Conservation (phyloP, 345 rosid species). For the Salix arbutifolia region DNA sequence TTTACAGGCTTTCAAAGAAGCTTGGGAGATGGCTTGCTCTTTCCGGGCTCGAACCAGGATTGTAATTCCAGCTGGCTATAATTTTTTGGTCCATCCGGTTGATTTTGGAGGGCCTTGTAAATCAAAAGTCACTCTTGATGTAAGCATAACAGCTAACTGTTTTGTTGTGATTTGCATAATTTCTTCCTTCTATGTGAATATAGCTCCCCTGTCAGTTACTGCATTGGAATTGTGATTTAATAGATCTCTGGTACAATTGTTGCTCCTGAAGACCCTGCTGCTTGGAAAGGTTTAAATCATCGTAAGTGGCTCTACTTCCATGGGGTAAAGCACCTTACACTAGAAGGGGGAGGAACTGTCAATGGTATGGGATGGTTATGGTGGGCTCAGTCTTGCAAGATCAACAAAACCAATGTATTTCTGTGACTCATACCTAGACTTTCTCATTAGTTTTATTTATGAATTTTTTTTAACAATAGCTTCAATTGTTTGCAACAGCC, state of each 20-base stretch:
- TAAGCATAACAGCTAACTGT: conserved; percentile 19
- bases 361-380: conserved; percentile 81
- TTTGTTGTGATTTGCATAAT: background rate
- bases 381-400: conserved; percentile 89
- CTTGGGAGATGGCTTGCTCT: conserved; percentile 79
- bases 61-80: conserved; percentile 48
- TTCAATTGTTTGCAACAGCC: conserved; percentile 52
- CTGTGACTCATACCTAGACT: conserved; percentile 10
- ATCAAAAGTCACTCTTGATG: conserved; percentile 68
- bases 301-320: conserved; percentile 79
- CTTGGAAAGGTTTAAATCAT: conserved; percentile 66
- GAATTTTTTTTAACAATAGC: conserved; percentile 20
- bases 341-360: conserved; percentile 74
- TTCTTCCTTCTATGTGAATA: background rate
- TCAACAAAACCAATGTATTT: conserved; percentile 43
- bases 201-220: background rate
- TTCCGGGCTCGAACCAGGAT: conserved; percentile 41
- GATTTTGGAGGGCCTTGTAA: conserved; percentile 72
- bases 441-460: conserved; percentile 1
- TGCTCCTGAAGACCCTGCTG: conserved; percentile 73
- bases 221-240: conserved; percentile 9
- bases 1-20: conserved; percentile 58
- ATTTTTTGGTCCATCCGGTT: conserved; percentile 56
- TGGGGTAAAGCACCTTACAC: conserved; percentile 61
- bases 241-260: conserved; percentile 71